Conservation (phyloP, 192 early-diverging fungal genomes). For the Coemansia javaensis region DNA sequence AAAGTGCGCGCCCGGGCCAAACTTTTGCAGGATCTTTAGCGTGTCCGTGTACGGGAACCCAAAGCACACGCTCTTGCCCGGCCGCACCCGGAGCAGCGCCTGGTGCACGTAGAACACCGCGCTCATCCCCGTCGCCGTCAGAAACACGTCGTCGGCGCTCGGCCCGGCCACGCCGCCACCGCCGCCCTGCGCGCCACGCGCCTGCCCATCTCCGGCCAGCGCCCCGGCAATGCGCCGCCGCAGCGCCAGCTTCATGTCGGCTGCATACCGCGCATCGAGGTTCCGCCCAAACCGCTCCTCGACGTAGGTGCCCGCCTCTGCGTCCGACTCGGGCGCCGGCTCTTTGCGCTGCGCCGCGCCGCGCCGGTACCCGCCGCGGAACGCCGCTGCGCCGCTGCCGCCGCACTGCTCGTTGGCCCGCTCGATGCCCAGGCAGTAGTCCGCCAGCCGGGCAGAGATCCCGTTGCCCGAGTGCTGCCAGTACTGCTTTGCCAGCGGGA, state of each 20-base stretch:
- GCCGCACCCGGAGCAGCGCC: conserved; percentile 50
- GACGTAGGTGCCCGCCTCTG: conserved; percentile 56
- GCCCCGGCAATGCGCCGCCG: conserved; percentile 83
- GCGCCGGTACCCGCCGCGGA: background rate
- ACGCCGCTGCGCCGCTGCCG: conserved; percentile 11
- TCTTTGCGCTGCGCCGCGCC: background rate
- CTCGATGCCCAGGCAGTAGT: conserved; percentile 71
- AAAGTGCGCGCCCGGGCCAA: conserved; percentile 85
- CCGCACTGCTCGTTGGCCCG: conserved; percentile 50
- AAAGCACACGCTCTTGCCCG: conserved; percentile 79
- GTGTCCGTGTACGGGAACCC: conserved; percentile 96
- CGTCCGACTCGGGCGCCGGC: conserved; percentile 9
- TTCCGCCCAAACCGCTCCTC: conserved; percentile 96
- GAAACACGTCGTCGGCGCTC: conserved; percentile 75
- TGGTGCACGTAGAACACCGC: conserved; percentile 88
- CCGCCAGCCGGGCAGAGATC: conserved; percentile 81
- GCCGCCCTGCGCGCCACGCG: conserved; percentile 29
- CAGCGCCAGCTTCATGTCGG: conserved; percentile 68
- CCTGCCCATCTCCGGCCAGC: conserved; percentile 43
- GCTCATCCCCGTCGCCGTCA: conserved; percentile 89
- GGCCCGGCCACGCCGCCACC: conserved; percentile 53
- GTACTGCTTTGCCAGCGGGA: conserved; percentile 79
- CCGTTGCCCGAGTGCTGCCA: conserved; percentile 96
- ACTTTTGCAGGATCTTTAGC: conserved; percentile 94
- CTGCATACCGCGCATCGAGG: conserved; percentile 61